phyloP scores from a whole-genome alignment of 1,139 yeast species.

The Debaryomyces nepalensis region DNA sequence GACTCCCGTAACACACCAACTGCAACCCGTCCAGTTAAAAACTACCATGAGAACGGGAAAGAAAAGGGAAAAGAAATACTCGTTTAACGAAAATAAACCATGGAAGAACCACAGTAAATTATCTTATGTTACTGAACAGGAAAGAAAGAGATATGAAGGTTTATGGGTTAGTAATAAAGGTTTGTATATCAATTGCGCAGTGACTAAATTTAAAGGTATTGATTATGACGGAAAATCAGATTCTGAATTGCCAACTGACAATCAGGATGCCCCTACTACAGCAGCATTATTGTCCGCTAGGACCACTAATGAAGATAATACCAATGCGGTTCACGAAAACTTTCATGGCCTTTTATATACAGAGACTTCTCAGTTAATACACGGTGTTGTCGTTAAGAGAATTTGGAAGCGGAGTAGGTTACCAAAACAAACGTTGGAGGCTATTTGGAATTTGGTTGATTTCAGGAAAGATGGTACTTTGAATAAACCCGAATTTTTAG shows the following conservation, averaged over 20 bases:
- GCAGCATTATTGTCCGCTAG: slow-evolving; percentile 31
- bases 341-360: slow-evolving; percentile 41
- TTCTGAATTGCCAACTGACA: slow-evolving; percentile 12
- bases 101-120: slow-evolving; percentile 87
- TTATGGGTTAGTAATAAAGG: slow-evolving; percentile 91
- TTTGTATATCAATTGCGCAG: slow-evolving; percentile 52
- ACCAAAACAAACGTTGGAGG: slow-evolving; percentile 62
- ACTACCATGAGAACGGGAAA: slow-evolving; percentile 70
- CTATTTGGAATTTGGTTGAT: slow-evolving; percentile 84
- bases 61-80: slow-evolving; percentile 44
- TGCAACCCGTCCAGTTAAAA: slow-evolving; percentile 49
- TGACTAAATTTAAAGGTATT: slow-evolving; percentile 40
- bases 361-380: slow-evolving; percentile 49
- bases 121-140: slow-evolving; percentile 64
- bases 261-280: slow-evolving; percentile 17
- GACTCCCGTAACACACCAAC: slow-evolving; percentile 23
- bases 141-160: slow-evolving; percentile 87
- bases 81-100: slow-evolving; percentile 88
- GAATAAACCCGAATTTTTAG: slow-evolving; percentile 79
- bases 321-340: slow-evolving; percentile 27
- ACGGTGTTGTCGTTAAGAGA: slow-evolving; percentile 71
- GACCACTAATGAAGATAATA: slow-evolving; percentile 21
- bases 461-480: slow-evolving; percentile 75
- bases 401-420: slow-evolving; percentile 82
- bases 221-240: slow-evolving; percentile 27